Percentiles rank a stretch among this genome's conserved stretches.
Evolutionary conservation across 352 stramenopile genomes (phyloP).

Genomic region (Thalassiosira pacifica): DNA sequence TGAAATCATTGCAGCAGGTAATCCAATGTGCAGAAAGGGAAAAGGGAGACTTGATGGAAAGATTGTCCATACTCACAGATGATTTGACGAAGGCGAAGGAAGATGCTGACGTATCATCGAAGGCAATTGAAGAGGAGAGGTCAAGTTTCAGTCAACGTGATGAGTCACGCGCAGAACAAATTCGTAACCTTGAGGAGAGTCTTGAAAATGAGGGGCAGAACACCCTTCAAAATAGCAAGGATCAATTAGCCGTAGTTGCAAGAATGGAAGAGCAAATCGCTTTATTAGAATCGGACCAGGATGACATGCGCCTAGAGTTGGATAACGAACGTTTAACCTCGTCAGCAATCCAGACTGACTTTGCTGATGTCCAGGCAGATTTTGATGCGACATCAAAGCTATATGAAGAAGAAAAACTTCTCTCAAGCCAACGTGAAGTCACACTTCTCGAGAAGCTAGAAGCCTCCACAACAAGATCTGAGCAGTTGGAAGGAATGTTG

Average conservation of each 20-base stretch:
- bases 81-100: background rate
- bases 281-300: background rate
- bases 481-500: no score
- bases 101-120: background rate
- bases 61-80: background rate
- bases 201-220: background rate
- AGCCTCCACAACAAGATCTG: no score
- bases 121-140: background rate
- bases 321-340: background rate
- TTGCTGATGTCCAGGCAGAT: no score
- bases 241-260: background rate
- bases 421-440: no score
- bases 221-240: conserved; percentile 1
- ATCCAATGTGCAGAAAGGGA: background rate
- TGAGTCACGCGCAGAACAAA: background rate
- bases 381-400: no score
- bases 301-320: background rate
- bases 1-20: background rate
- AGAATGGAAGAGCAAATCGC: background rate
- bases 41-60: background rate
- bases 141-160: conserved; percentile 2
- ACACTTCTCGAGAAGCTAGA: no score
- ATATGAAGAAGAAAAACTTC: no score
- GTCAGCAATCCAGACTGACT: background rate
- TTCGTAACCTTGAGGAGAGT: background rate